Percentiles rank a stretch among this genome's conserved stretches.
Conservation (phyloP, 495 filamentous ascomycete species). For the Neurospora sublineolata region DNA sequence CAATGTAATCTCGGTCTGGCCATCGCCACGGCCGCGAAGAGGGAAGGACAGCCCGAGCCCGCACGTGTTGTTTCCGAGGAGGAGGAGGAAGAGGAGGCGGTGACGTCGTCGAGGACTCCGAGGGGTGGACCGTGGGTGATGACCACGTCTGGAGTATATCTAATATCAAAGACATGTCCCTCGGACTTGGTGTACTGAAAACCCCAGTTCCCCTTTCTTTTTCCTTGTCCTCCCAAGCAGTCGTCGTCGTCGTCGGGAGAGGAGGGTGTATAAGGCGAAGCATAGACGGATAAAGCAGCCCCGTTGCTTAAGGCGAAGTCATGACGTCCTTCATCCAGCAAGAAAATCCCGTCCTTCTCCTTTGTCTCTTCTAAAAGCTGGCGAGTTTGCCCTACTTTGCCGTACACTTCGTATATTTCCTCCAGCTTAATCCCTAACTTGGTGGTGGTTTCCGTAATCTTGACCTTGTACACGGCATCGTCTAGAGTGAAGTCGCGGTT, state of each 20-base stretch:
- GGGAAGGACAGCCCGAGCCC: neutral
- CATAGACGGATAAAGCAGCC: constrained; percentile 51
- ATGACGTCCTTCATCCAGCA: neutral
- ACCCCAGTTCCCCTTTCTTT: neutral
- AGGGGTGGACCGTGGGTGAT: neutral
- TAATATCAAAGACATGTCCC: neutral
- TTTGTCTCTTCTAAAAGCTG: neutral
- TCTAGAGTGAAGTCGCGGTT: constrained; percentile 66
- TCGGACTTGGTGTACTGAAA: constrained; percentile 8
- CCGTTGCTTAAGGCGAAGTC: constrained; percentile 45
- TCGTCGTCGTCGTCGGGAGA: constrained; percentile 31
- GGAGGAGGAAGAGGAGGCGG: neutral
- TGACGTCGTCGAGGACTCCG: neutral
- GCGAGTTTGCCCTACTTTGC: neutral
- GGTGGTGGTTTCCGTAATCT: neutral
- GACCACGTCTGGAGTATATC: neutral
- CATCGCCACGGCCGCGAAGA: neutral
- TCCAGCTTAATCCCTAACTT: neutral
- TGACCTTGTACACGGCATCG: constrained; percentile 8
- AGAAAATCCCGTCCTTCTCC: neutral
- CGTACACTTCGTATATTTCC: neutral
- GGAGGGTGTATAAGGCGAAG: constrained; percentile 58
- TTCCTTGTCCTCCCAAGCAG: neutral
- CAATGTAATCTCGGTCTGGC: neutral
- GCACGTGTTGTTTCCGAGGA: too few species aligned